phyloP scores from a whole-genome alignment of 352 stramenopile genomes.

The Phytophthora cryptogea region DNA sequence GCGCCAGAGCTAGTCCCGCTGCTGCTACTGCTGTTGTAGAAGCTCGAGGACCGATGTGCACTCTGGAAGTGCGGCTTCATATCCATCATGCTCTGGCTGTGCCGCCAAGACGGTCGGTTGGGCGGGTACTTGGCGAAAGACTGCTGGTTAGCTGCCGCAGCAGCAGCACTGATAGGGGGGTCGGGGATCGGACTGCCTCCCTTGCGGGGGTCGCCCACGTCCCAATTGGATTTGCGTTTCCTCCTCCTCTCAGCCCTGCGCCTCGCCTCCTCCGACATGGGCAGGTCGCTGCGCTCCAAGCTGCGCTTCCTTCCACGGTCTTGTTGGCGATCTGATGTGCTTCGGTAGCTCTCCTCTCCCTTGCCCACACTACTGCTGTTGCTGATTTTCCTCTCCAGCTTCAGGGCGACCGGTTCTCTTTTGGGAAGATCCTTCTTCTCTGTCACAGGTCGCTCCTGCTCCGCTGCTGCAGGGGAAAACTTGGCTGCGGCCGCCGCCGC shows the following conservation, averaged over 20 bases:
- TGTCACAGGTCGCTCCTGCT: constrained; percentile 11
- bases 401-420: constrained; percentile 7
- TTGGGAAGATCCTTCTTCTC: constrained; percentile 25
- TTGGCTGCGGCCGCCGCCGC: constrained; percentile 21
- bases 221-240: constrained; percentile 81
- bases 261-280: constrained; percentile 59
- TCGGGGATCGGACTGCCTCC: constrained; percentile 41
- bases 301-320: constrained; percentile 48
- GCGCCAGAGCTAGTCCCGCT: constrained; percentile 17
- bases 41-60: constrained; percentile 43
- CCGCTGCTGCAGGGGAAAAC: constrained; percentile 23
- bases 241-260: constrained; percentile 66
- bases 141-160: constrained; percentile 43
- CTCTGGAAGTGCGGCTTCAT: constrained; percentile 50
- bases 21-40: constrained; percentile 35
- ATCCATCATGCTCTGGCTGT: constrained; percentile 69
- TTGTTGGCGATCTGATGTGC: constrained; percentile 10
- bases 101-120: constrained; percentile 57
- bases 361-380: constrained; percentile 34
- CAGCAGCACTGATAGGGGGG: constrained; percentile 31
- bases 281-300: constrained; percentile 39
- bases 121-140: constrained; percentile 65
- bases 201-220: constrained; percentile 74
- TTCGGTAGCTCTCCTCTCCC: constrained; percentile 18
- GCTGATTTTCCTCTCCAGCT: constrained; percentile 33